phyloP scores from a whole-genome alignment of 768 basidiomycete species.

The Boletus vermiculosoides region DNA sequence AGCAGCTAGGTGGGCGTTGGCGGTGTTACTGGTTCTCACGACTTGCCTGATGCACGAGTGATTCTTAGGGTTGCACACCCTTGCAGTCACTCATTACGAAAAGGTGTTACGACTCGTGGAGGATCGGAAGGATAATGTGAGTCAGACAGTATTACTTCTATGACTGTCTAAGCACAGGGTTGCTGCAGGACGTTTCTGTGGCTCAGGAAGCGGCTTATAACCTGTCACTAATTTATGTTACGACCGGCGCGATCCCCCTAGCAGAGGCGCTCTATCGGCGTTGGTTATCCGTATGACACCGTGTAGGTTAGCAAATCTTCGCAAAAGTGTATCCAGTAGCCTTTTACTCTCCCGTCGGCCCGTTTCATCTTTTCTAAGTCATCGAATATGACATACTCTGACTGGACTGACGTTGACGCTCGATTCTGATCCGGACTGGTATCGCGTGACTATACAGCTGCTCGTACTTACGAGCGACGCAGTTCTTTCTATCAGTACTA shows the following conservation, averaged over 20 bases:
- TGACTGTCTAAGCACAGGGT: neutral
- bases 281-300: constrained; percentile 75
- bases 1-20: constrained; percentile 1
- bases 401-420: neutral
- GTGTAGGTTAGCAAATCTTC: neutral
- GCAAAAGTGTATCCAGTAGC: neutral
- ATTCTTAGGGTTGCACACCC: constrained; percentile 82
- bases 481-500: neutral
- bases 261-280: constrained; percentile 69
- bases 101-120: constrained; percentile 65
- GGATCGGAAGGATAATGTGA: constrained; percentile 30
- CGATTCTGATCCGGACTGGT: neutral
- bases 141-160: neutral
- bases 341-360: neutral
- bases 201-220: constrained; percentile 41
- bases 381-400: neutral
- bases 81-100: constrained; percentile 85
- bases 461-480: neutral
- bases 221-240: constrained; percentile 75
- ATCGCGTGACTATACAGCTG: neutral
- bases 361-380: neutral
- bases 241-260: constrained; percentile 69
- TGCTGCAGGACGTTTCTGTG: constrained; percentile 7
- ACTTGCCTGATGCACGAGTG: neutral
- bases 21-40: neutral